Evolutionary conservation across 2,329 filamentous ascomycete genomes (phyloP).

Genomic region (Fusarium nurragi): DNA sequence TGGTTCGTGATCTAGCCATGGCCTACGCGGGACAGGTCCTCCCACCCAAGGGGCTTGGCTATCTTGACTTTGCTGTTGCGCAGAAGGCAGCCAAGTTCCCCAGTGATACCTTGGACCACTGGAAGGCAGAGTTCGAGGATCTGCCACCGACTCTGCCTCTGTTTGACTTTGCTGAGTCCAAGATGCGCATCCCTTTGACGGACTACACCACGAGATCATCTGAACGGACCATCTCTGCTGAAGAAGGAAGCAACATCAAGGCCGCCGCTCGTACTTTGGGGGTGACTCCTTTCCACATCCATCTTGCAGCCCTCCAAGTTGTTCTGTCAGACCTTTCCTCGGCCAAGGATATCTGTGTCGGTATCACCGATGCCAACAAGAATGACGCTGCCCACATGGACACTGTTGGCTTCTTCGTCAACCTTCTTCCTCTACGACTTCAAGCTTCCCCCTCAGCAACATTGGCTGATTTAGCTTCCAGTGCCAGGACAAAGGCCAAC

Average conservation of each 20-base stretch:
- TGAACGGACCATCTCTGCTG: not conserved
- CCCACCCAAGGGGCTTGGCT: not conserved
- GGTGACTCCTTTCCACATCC: slow-evolving; percentile 17
- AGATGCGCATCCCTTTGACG: slow-evolving; percentile 2
- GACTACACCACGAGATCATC: not conserved
- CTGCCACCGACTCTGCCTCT: not conserved
- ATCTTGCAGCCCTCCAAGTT: slow-evolving; percentile 4
- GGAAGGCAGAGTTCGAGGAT: slow-evolving; percentile 10
- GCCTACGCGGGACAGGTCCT: not conserved
- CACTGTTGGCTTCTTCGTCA: slow-evolving; percentile 18
- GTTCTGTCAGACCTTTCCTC: slow-evolving; percentile 5
- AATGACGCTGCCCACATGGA: slow-evolving; percentile 3
- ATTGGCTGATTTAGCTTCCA: not conserved
- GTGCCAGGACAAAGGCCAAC: not conserved
- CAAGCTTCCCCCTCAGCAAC: not conserved
- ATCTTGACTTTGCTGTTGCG: not conserved
- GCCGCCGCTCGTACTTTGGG: not conserved
- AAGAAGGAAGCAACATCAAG: not conserved
- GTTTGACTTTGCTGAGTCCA: slow-evolving; percentile 5
- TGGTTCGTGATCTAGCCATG: slow-evolving; percentile 1
- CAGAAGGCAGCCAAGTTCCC: not conserved
- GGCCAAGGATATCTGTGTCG: slow-evolving; percentile 12
- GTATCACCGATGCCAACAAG: slow-evolving; percentile 22
- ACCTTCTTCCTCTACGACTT: slow-evolving; percentile 7
- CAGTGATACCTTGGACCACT: not conserved